Conservation (phyloP, 1,284 basidiomycete species). For the Phaffia rhodozyma region DNA sequence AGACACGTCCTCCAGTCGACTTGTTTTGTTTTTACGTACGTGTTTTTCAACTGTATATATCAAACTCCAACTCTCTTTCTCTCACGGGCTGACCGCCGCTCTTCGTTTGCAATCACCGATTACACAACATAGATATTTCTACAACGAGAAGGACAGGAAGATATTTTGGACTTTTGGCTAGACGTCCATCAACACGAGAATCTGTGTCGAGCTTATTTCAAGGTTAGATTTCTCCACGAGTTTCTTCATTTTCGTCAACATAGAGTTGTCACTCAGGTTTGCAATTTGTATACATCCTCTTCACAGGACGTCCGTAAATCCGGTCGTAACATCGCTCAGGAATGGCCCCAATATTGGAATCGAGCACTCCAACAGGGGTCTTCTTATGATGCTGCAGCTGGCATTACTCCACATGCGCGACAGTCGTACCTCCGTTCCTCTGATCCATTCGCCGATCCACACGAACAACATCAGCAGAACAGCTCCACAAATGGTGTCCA, state of each 20-base stretch:
- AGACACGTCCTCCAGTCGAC: slow-evolving; percentile 88
- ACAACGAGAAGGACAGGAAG: slow-evolving; percentile 85
- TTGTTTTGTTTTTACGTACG: slow-evolving; percentile 83
- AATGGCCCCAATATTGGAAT: slow-evolving; percentile 95
- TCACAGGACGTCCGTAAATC: slow-evolving; percentile 73
- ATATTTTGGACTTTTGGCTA: slow-evolving; percentile 95
- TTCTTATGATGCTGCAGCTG: slow-evolving; percentile 72
- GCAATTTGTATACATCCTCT: background rate
- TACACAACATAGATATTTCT: slow-evolving; percentile 47
- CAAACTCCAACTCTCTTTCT: slow-evolving; percentile 7
- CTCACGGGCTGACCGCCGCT: slow-evolving; percentile 4
- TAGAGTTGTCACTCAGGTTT: background rate
- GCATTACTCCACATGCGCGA: slow-evolving; percentile 43
- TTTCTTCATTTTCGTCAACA: background rate
- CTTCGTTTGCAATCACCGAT: slow-evolving; percentile 40
- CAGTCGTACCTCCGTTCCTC: slow-evolving; percentile 8
- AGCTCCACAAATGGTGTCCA: no score
- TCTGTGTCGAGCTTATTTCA: slow-evolving; percentile 94
- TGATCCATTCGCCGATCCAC: background rate
- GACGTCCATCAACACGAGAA: slow-evolving; percentile 99
- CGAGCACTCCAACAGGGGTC: slow-evolving; percentile 49
- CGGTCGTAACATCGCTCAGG: slow-evolving; percentile 77
- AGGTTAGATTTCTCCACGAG: slow-evolving; percentile 34
- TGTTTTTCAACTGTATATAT: background rate
- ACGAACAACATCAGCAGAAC: background rate